These are phyloP conservation scores for Glycyrrhiza uralensis DNA, from an alignment of 306 rosid species.

Conservation along the genomic window DNA sequence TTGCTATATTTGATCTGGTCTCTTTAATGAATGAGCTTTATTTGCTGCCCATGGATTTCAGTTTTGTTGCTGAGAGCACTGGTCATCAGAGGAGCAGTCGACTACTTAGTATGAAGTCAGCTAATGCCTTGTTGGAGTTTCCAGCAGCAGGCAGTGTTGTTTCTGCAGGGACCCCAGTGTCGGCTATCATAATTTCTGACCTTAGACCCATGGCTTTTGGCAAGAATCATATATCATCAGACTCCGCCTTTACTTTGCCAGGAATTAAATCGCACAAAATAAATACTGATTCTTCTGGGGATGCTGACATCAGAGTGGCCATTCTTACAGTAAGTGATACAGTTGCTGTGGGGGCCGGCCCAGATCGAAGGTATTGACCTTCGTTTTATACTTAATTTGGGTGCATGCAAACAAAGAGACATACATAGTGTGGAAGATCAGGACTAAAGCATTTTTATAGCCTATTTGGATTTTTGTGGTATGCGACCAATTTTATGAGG, in stretches of 20 bases:
- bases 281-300: slow-evolving; percentile 32
- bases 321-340: slow-evolving; percentile 95
- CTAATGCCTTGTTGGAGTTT: slow-evolving; percentile 87
- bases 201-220: slow-evolving; percentile 21
- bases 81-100: slow-evolving; percentile 91
- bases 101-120: slow-evolving; percentile 78
- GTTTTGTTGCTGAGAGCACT: slow-evolving; percentile 89
- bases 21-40: not conserved
- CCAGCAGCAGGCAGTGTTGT: slow-evolving; percentile 61
- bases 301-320: slow-evolving; percentile 56
- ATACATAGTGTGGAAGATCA: not conserved
- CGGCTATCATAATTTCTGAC: slow-evolving; percentile 75
- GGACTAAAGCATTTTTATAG: not conserved
- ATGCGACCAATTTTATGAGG: not conserved
- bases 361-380: slow-evolving; percentile 78
- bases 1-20: not conserved
- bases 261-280: slow-evolving; percentile 29
- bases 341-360: slow-evolving; percentile 82
- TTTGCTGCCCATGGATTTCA: slow-evolving; percentile 36
- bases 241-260: slow-evolving; percentile 25
- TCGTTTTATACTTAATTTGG: slow-evolving; percentile 15
- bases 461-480: too few species aligned
- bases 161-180: slow-evolving; percentile 61
- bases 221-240: slow-evolving; percentile 28
- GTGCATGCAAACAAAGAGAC: not conserved